Base-by-base conservation (phyloP, 306 rosid genomes). In the Luffa aegyptiaca region DNA sequence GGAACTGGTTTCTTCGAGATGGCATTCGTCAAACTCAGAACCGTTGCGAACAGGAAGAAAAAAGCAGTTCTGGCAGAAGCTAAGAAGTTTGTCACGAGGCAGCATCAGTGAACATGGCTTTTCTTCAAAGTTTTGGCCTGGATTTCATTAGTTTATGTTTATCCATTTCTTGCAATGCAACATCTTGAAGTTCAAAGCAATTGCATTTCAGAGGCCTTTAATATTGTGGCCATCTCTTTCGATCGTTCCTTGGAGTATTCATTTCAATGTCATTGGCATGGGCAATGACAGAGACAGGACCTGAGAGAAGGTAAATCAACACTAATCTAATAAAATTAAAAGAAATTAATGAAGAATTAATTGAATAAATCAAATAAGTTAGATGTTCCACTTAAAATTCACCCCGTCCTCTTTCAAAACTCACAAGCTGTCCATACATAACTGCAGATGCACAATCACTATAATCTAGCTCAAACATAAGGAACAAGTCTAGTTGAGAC, bases 71-170 rank as follows among this genome's bases (percentile, higher is more conserved):
- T 91, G 98, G 98, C 88, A 88, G 81, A 90, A 88, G 80, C 80
- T 92, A 81, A 81, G 82, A 80, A 84, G 88, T 83, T 84, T 85
- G 82, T 90, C 98, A 9, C 73, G 91, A 84, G 94, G 97, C 73
- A 88, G 97, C 78, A 45, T 82, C 73, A 94, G 94, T 75, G 98
- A 92, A 78, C 93, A 88, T 90, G 96, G 93, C 36, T 86, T 82
- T 77, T 69, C 97, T 63, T 76, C 83, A 42, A 88, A 87, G 84
- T 80, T 76, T 41, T 86, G 89, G 90, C 85, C 86, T 64, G 87
- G 89, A 76, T 83, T 84, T 39, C 89, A 69, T 84, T 92, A 81
- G 79, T 75, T 52, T 75, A 31, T 55, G n/a, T 13, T 79, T 62
- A 48, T 12, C 8, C 81, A 42, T 35, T 2, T 64, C 53, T 26